Evolutionary conservation across 495 filamentous ascomycete species (phyloP).

Genomic region (Mytilinidion resinicola): DNA sequence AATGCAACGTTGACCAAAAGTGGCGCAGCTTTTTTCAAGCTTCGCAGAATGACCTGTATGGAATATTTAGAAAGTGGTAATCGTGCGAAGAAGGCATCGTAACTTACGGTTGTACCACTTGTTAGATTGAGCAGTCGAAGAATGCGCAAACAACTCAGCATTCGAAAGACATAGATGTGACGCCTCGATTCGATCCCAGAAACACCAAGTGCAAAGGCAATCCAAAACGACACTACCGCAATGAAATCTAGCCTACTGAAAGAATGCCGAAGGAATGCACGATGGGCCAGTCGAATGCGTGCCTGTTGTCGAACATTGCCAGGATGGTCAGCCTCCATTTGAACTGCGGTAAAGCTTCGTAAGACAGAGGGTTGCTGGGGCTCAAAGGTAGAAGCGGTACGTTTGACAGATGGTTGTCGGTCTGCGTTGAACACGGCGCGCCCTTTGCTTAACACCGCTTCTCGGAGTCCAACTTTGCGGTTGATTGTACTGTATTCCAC

Average conservation of each 20-base stretch:
- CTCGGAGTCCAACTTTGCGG: slow-evolving; percentile 61
- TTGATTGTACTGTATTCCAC: slow-evolving; percentile 76
- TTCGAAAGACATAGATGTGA: slow-evolving; percentile 85
- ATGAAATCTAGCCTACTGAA: slow-evolving; percentile 96
- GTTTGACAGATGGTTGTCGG: slow-evolving; percentile 58
- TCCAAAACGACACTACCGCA: slow-evolving; percentile 94
- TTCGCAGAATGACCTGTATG: slow-evolving; percentile 74
- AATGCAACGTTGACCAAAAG: slow-evolving; percentile 93
- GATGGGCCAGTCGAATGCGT: slow-evolving; percentile 74
- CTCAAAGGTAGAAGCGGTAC: slow-evolving; percentile 28
- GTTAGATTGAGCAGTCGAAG: slow-evolving; percentile 82
- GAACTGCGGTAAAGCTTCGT: slow-evolving; percentile 74
- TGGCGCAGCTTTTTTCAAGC: slow-evolving; percentile 90
- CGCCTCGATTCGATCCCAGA: slow-evolving; percentile 57
- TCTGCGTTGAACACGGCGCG: slow-evolving; percentile 70
- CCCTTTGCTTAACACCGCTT: slow-evolving; percentile 67
- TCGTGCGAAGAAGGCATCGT: background rate
- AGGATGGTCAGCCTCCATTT: slow-evolving; percentile 47
- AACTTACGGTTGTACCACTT: slow-evolving; percentile 73
- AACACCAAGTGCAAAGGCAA: slow-evolving; percentile 67
- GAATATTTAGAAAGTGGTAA: background rate
- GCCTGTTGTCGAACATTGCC: slow-evolving; percentile 72
- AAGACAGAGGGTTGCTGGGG: slow-evolving; percentile 64
- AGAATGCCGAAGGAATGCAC: slow-evolving; percentile 87
- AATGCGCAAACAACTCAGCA: slow-evolving; percentile 92